Evolutionary conservation across 352 stramenopile species (phyloP).

Genomic region (Globisporangium spinosum): DNA sequence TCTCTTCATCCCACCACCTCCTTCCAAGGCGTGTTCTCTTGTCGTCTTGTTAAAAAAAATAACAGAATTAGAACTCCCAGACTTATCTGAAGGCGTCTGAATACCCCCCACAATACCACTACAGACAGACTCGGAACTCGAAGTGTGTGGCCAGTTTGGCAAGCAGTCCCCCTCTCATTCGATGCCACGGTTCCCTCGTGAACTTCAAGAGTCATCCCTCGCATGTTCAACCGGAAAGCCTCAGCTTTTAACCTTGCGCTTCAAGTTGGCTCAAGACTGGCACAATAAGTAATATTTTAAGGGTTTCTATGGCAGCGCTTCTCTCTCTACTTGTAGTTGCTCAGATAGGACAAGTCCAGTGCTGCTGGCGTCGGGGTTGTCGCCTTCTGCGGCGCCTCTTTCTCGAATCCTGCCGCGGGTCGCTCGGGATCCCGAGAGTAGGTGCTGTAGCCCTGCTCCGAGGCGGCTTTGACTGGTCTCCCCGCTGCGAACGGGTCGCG

Average conservation of each 20-base stretch:
- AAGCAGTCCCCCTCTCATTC: not conserved
- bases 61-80: not conserved
- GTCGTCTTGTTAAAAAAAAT: not conserved
- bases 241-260: not conserved
- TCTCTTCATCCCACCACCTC: not conserved
- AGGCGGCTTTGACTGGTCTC: slow-evolving; percentile 8
- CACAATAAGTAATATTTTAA: not conserved
- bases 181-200: not conserved
- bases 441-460: slow-evolving; percentile 12
- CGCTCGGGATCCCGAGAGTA: not conserved
- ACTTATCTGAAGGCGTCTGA: not conserved
- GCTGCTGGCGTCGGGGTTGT: not conserved
- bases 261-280: not conserved
- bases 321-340: slow-evolving; percentile 22
- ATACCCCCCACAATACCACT: not conserved
- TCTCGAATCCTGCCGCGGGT: not conserved
- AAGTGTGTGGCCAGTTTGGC: not conserved
- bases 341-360: slow-evolving; percentile 26
- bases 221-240: not conserved
- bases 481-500: slow-evolving; percentile 9
- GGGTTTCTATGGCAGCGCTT: not conserved
- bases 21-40: not conserved
- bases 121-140: not conserved
- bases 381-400: not conserved
- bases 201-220: not conserved